These are phyloP conservation scores for Echria macrotheca DNA, from an alignment of 495 filamentous ascomycete species.

Conservation along the genomic window DNA sequence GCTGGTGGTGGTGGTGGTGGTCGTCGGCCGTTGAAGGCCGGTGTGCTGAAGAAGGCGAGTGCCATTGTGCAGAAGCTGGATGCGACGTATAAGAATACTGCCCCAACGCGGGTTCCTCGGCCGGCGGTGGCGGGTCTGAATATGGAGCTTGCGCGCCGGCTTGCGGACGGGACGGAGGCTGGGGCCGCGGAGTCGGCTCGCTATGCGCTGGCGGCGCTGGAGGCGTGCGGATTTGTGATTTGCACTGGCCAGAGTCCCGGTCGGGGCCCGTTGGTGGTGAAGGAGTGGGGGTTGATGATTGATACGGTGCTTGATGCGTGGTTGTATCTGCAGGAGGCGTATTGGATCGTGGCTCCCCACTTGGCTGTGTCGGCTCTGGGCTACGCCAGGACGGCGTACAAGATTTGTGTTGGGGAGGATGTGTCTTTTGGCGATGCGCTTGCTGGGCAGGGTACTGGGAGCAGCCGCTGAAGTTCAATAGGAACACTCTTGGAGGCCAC, in stretches of 20 bases:
- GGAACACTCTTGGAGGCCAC: too few species aligned
- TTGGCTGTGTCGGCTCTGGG: slow-evolving; percentile 24
- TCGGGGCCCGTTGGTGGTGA: slow-evolving; percentile 22
- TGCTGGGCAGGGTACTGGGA: too few species aligned
- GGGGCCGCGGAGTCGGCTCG: slow-evolving; percentile 24
- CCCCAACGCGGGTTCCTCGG: slow-evolving; percentile 27
- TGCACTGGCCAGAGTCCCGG: slow-evolving; percentile 19
- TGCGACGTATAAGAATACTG: slow-evolving; percentile 28
- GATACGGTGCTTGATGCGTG: slow-evolving; percentile 30
- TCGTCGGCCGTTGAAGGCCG: neutral
- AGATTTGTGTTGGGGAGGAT: slow-evolving; percentile 38
- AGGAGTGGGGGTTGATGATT: slow-evolving; percentile 37
- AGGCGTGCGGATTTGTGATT: slow-evolving; percentile 39
- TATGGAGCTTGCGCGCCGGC: slow-evolving; percentile 24
- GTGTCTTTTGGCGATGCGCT: slow-evolving; percentile 30
- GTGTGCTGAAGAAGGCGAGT: slow-evolving; percentile 14
- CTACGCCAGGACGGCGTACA: slow-evolving; percentile 36
- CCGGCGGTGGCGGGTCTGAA: slow-evolving; percentile 25
- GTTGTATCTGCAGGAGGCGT: slow-evolving; percentile 30
- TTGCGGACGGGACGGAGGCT: neutral
- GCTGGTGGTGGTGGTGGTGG: neutral
- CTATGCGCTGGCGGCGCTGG: slow-evolving; percentile 24
- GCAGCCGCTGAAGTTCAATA: too few species aligned
- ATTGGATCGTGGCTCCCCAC: slow-evolving; percentile 24
- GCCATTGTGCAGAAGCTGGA: slow-evolving; percentile 17